Evolutionary conservation across 352 stramenopile genomes (phyloP), one percentile per base, ranked within the genome.

Genomic region (Lagenidium sp.): DNA sequence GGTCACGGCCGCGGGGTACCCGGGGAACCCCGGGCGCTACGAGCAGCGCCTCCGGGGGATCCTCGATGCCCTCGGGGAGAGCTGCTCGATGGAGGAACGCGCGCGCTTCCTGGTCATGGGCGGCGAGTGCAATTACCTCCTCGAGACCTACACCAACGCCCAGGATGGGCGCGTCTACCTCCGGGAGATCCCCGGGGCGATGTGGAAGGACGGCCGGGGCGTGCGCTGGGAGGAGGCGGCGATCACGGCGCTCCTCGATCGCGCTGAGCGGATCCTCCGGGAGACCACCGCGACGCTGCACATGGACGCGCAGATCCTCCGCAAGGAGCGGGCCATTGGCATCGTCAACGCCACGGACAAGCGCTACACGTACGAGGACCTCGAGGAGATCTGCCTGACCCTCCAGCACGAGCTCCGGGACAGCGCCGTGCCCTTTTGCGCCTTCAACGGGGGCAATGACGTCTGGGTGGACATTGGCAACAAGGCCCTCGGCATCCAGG

Each of bases 391-490:
- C 18, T 94, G 95, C 16, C 57, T 98, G 16, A 82, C 86, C 8
- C 75, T 95, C 37, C 92, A 98, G 57, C 68, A 91, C 36, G 77
- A 83, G 47, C 58, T 98, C 25, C 60, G 72, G 24, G 60, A 87
- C 47, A 74, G 66, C 13, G 37, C 34, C 1, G 66, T 98, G 18
- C 95, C 95, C 8, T 97, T 96, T 53, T 98, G 93, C 54, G 93
- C 92, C 1, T 98, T 98, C 55, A 98, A 98, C 60, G 95, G 95
- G 21, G 95, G 95, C 12, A 87, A 92, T 29, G 95, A 98, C 58
- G 89, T 94, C 32, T 98, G 88, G 88, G 88, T 98, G 12, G 95
- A 98, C 59, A 82, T 97, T 31, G 95, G 95, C n/a, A 96, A 98
- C 65, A 98, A 98, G 61, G 71, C 85, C 8, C 77, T 98, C 19